Evolutionary conservation across 192 early-diverging fungal genomes (phyloP), one percentile per base, ranked within the genome.

Genomic region (Jimgerdemannia lactiflua): DNA sequence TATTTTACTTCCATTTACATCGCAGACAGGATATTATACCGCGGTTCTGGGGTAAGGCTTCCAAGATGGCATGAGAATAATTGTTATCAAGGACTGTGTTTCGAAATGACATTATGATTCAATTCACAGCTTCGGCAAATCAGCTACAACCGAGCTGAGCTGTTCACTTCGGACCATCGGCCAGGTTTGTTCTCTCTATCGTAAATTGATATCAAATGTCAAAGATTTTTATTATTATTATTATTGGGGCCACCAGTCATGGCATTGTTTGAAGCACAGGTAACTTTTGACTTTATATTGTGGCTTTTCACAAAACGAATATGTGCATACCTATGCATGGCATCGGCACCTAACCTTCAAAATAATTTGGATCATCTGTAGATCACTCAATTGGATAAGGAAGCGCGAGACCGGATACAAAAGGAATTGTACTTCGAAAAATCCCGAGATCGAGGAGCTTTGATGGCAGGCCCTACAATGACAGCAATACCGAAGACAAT

Each of bases 131-230:
- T 72, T 19, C 87, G 49, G 49, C 49, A 87, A 73, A 73, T 81
- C 29, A 82, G 80, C 18, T 91, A 91, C 68, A 72, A 77, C 2
- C 74, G 91, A 4, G 91, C 87, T 39, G 90, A 92, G 42, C 43
- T 88, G 68, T 79, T 78, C 42, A 87, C 90, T n/a, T 95, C 94
- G n/a, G 94, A 95, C 78, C 94, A 95, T 81, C 75, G 90, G 43
- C 93, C 94, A 42, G 91, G 84, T 88, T 81, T 72, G 42, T 42
- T 70, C 29, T 29, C 4, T 64, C 43, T 3, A 42, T 67, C 39
- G 19, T n/a, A 6, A n/a, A 18, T 59, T 59, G 8, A 10, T 59
- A 6, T 6, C 6, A 59, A 49, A 39, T 65, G 19, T 49, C 65
- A 19, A 64, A 71, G 39, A 69, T 69, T 72, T 39, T 64, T 43